A percentile compares a stretch with the other conserved stretches of the same genome.
These are phyloP conservation scores for Lachnellula subtilissima DNA, from an alignment of 2,329 filamentous ascomycete species.

Conservation along the genomic window DNA sequence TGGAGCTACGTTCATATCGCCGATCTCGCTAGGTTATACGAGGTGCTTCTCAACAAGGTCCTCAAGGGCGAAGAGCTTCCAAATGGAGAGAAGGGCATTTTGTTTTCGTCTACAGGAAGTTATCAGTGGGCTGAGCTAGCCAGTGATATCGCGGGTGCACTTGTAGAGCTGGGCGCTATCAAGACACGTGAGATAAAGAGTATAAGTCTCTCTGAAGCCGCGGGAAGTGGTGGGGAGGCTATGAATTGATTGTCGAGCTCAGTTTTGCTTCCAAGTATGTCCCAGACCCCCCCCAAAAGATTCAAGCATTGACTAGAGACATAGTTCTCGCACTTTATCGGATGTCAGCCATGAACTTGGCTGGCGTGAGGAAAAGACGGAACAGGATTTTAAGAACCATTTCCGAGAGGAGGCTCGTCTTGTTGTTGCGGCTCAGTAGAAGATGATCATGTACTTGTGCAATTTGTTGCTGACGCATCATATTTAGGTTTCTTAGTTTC, in stretches of 20 bases:
- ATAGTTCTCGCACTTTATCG: background rate
- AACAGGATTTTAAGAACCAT: slow-evolving; percentile 4
- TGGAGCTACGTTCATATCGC: slow-evolving; percentile 43
- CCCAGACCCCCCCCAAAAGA: background rate
- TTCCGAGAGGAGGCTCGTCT: slow-evolving; percentile 1
- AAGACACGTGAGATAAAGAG: slow-evolving; percentile 23
- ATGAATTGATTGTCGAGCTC: slow-evolving; percentile 29
- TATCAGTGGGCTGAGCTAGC: slow-evolving; percentile 37
- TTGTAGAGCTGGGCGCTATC: slow-evolving; percentile 30
- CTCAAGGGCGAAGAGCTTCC: slow-evolving; percentile 33
- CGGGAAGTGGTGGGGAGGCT: slow-evolving; percentile 13
- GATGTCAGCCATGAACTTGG: slow-evolving; percentile 5
- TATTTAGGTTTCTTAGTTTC: too few relatives aligned
- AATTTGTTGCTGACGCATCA: too few relatives aligned
- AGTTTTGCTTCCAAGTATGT: slow-evolving; percentile 29
- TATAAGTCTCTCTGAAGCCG: slow-evolving; percentile 28
- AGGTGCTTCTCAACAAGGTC: slow-evolving; percentile 33
- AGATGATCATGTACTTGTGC: too few relatives aligned
- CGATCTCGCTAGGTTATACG: slow-evolving; percentile 39
- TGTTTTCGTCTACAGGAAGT: slow-evolving; percentile 37
- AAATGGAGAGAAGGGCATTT: slow-evolving; percentile 34
- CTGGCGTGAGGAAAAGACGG: slow-evolving; percentile 4
- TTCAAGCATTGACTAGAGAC: background rate
- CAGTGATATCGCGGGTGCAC: slow-evolving; percentile 32
- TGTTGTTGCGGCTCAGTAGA: background rate